Evolutionary conservation across 2,329 filamentous ascomycete genomes (phyloP).

Genomic region (Raffaelea albimanens): DNA sequence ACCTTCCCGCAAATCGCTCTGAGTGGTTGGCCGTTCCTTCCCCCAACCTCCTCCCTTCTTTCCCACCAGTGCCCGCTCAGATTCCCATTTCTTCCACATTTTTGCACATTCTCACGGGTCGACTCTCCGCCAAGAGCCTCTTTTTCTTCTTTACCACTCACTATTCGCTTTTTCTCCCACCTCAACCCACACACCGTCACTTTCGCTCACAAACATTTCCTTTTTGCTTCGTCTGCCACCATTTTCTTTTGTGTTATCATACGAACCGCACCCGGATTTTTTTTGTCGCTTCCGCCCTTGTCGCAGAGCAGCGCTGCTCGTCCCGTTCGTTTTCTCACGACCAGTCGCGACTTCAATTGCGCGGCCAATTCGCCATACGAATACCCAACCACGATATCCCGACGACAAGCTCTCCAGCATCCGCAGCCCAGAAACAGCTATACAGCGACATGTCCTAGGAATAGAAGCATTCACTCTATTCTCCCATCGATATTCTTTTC

Average conservation of each 20-base stretch:
- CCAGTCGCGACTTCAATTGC: neutral
- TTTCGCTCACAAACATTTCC: neutral
- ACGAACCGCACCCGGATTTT: neutral
- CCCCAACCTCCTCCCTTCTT: slow-evolving; percentile 6
- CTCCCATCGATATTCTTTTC: slow-evolving; percentile 2
- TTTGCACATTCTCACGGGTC: neutral
- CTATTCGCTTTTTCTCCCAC: no score
- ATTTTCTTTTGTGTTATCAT: neutral
- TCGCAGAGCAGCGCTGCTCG: no score
- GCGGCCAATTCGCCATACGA: neutral
- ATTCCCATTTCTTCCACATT: slow-evolving; percentile 1
- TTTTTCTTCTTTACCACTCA: no score
- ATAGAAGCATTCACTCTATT: slow-evolving; percentile 7
- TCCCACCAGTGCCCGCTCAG: no score
- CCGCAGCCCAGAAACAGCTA: slow-evolving; percentile 3
- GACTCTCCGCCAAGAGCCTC: neutral
- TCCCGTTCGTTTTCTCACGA: no score
- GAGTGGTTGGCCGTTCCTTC: slow-evolving; percentile 9
- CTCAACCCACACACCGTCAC: neutral
- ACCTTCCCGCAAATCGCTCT: neutral
- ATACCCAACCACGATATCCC: neutral
- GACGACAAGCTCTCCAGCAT: neutral
- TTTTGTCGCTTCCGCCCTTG: no score
- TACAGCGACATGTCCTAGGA: slow-evolving; percentile 10
- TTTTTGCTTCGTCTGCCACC: neutral